Percentiles rank a stretch among this genome's conserved stretches.
These are phyloP conservation scores for Suhomyces maxii DNA, from an alignment of 1,139 yeast genomes.

Conservation along the genomic window DNA sequence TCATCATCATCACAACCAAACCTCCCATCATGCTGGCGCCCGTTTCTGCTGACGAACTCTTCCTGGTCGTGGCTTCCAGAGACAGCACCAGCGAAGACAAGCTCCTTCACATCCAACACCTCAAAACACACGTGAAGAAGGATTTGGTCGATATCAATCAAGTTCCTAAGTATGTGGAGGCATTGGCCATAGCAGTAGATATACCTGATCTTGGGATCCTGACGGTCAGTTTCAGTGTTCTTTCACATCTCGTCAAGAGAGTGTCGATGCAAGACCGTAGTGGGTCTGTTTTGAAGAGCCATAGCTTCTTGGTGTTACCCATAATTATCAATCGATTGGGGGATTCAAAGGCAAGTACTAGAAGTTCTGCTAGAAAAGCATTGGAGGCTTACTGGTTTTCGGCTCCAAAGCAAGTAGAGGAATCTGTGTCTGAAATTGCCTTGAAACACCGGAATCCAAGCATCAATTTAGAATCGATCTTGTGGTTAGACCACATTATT, in stretches of 20 bases:
- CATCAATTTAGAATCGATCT: conserved; percentile 44
- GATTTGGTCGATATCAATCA: conserved; percentile 57
- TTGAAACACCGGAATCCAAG: conserved; percentile 40
- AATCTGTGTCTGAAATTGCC: conserved; percentile 49
- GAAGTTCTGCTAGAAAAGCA: conserved; percentile 54
- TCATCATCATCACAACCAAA: background rate
- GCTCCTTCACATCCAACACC: conserved; percentile 42
- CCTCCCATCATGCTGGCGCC: conserved; percentile 8
- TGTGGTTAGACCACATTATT: conserved; percentile 36
- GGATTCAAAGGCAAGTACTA: conserved; percentile 45
- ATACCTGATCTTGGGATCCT: conserved; percentile 43
- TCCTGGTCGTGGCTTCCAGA: conserved; percentile 23
- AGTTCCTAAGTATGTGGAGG: conserved; percentile 58
- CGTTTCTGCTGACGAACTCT: conserved; percentile 26
- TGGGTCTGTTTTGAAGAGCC: conserved; percentile 44
- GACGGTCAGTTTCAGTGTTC: conserved; percentile 58
- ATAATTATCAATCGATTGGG: conserved; percentile 54
- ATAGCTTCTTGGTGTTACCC: conserved; percentile 56
- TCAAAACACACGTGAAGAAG: conserved; percentile 70
- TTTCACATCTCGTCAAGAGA: conserved; percentile 75
- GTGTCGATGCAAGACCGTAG: conserved; percentile 69
- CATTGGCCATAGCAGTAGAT: conserved; percentile 50
- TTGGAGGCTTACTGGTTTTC: conserved; percentile 70
- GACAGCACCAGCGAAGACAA: conserved; percentile 25
- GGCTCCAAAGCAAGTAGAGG: conserved; percentile 57